Base-by-base conservation (phyloP, 2,329 filamentous ascomycete species). In the Trichophyton mentagrophytes region DNA sequence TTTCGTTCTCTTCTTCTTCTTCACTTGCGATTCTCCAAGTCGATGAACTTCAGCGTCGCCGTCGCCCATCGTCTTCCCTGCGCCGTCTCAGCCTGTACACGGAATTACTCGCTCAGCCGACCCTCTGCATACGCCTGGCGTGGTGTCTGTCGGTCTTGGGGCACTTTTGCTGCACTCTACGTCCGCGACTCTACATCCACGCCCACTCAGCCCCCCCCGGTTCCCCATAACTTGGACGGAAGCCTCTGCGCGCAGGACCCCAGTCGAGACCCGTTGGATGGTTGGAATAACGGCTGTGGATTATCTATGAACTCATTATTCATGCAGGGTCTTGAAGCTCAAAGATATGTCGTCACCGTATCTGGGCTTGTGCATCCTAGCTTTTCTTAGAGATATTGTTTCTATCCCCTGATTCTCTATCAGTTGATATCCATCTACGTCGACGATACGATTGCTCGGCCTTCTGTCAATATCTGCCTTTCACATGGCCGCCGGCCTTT, bases 261-360 rank as follows among this genome's bases (percentile, higher is more conserved):
- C 33, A 38, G n/a, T 36, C 49, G 3, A 38, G 30, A 25, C 8
- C 11, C 49, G 27, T 20, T 55, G 27, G 27, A 55, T 55, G 27
- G 49, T 17, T 20, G 49, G 27, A 57, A 57, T n/a, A 44, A 44
- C n/a, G 36, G 30, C 55, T 13, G 55, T n/a, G 20, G 36, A 15
- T 42, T 42, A 27, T 22, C 36, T 36, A 57, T 44, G 36, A 42
- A 57, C 42, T 49, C 47, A 27, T 71, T 71, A 70, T 71, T 65
- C 70, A 76, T 75, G 74, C 73, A 73, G 72, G 69, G 70, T 68
- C 69, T 68, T 69, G 67, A 70, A 67, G 69, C 69, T 64, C 70
- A 71, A 67, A 75, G 74, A 76, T 72, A 76, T 76, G 73, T 70
- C 69, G 70, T 73, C 73, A 71, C 71, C 73, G 68, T 71, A 71